A percentile compares a stretch with the other conserved stretches of the same genome.
phyloP scores from a whole-genome alignment of 208 protist genomes.

The Trypanosoma lewisi region DNA sequence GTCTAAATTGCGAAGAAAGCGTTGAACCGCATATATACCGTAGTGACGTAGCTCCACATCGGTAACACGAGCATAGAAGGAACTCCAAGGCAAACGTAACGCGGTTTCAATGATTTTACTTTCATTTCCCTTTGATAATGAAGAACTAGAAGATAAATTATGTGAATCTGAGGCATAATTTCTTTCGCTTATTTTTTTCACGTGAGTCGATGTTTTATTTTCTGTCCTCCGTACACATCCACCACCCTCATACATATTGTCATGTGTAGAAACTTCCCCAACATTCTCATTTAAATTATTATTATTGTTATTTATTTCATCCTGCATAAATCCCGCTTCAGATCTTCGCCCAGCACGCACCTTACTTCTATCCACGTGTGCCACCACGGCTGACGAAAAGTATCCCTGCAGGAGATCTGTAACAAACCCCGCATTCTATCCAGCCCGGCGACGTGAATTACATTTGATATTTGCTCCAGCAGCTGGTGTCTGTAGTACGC shows the following conservation, averaged over 20 bases:
- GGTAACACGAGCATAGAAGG: conserved; percentile 24
- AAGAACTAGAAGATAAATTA: too few relatives aligned
- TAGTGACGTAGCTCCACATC: conserved; percentile 18
- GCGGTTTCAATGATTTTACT: conserved; percentile 13
- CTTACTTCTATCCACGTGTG: conserved; percentile 36
- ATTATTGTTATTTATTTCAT: conserved; percentile 12
- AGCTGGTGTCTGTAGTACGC: conserved; percentile 60
- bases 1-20: conserved; percentile 19
- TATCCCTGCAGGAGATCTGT: conserved; percentile 56
- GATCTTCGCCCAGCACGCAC: conserved; percentile 35
- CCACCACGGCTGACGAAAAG: conserved; percentile 12
- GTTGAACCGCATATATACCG: conserved; percentile 23
- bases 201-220: not conserved
- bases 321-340: conserved; percentile 29
- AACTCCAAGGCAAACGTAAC: conserved; percentile 17
- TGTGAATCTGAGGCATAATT: too few relatives aligned
- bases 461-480: conserved; percentile 61
- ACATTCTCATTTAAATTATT: not conserved
- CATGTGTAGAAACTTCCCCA: not conserved
- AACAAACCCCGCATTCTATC: conserved; percentile 74
- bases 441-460: conserved; percentile 71
- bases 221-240: not conserved
- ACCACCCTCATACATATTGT: not conserved
- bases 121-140: not conserved
- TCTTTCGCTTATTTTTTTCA: not conserved